Base-by-base conservation (phyloP, 1,139 yeast species). In the Magnusiomyces ingens region DNA sequence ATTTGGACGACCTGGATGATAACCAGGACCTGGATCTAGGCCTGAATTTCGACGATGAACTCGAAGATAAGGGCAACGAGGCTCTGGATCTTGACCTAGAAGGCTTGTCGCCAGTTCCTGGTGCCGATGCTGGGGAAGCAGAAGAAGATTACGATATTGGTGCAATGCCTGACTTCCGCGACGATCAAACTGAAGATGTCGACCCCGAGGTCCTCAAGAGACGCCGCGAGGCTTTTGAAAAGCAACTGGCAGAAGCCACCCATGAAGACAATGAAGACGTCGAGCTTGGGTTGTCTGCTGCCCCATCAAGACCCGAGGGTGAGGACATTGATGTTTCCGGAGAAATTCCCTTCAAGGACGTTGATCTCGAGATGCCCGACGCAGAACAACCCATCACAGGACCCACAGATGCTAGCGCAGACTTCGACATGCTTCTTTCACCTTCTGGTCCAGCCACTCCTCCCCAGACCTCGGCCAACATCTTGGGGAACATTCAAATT, bases 1-100 rank as follows among this genome's bases (percentile, higher is more conserved):
- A 56, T 17, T 54, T 55, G 13, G 60, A 56, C 10, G 62, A 59
- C 21, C 43, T 57, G 47, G 57, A 49, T 15, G 52, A 40, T 5
- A 54, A 50, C 17, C 51, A 49, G 43, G 57, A 56, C 32, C 37
- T 52, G 44, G 58, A 54, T 3, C 44, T 53, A 2, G 59, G 52
- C 32, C 44, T 55, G 41, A 54, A 52, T 17, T 29, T 54, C 29
- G 54, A 52, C 4, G 56, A 51, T 2, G 50, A 49, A 12, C 13
- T 21, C 19, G 45, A 42, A 42, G 12, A 21, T 3, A 42, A 26
- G 15, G 15, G 22, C 8, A n/a, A 32, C 15, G 17, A 41, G 12
- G 54, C 47, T 4, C 18, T 29, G 12, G 54, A 43, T n/a, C 37
- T 52, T 5, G 55, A 53, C 17, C 21, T 56, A 21, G 53, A 35